Evolutionary conservation across 345 rosid genomes (phyloP).

Genomic region (Eutrema japonicum): DNA sequence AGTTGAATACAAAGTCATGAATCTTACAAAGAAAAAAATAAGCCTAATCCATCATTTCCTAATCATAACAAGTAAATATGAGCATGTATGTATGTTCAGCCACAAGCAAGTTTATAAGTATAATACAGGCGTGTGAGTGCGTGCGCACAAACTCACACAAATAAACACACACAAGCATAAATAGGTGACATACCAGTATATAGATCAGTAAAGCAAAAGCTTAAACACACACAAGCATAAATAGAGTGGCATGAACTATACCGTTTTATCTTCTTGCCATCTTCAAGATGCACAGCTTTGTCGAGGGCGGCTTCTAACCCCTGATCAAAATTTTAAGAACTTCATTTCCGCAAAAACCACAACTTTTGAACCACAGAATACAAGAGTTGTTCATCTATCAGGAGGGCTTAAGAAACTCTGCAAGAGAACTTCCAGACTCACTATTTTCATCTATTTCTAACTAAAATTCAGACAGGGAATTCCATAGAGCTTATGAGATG

Average conservation of each 20-base stretch:
- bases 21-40: constrained; percentile 7
- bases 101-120: constrained; percentile 24
- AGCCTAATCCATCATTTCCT: constrained; percentile 24
- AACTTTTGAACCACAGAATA: constrained; percentile 16
- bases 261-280: constrained; percentile 91
- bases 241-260: constrained; percentile 43
- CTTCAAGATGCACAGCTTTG: constrained; percentile 95
- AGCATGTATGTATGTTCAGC: constrained; percentile 15
- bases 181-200: constrained; percentile 12
- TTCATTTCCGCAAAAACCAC: constrained; percentile 21
- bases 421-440: constrained; percentile 15
- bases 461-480: constrained; percentile 26
- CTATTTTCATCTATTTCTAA: background rate
- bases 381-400: constrained; percentile 11
- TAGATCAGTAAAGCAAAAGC: background rate
- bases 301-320: constrained; percentile 98
- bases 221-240: constrained; percentile 7
- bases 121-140: background rate
- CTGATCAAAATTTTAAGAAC: constrained; percentile 46
- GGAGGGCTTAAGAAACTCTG: constrained; percentile 28
- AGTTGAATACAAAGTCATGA: constrained; percentile 22
- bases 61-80: constrained; percentile 21
- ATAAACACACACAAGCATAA: constrained; percentile 8
- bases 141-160: background rate
- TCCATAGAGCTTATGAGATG: constrained; percentile 8